Percentiles rank a stretch among this genome's conserved stretches.
Conservation (phyloP, 345 rosid species). For the Sisymbrium irio region DNA sequence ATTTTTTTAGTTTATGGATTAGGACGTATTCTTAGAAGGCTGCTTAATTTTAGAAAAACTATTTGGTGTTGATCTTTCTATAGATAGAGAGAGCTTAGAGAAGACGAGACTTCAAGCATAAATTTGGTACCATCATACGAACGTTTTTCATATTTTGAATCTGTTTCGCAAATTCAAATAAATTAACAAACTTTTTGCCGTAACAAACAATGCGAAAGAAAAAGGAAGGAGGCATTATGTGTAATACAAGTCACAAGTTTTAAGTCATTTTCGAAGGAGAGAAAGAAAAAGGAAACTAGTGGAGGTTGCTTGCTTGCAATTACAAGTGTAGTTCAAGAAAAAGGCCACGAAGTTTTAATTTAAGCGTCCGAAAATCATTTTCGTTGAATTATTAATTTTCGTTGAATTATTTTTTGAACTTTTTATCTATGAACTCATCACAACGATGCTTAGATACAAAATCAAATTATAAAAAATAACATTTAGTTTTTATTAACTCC, state of each 20-base stretch:
- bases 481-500: not conserved
- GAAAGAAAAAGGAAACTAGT: not conserved
- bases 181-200: not conserved
- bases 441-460: not conserved
- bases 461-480: not conserved
- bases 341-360: not conserved
- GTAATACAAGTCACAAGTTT: constrained; percentile 14
- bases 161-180: not conserved
- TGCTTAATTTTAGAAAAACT: not conserved
- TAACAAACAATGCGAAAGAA: not conserved
- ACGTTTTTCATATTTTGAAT: constrained; percentile 7
- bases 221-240: not conserved
- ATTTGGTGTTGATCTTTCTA: not conserved
- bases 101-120: constrained; percentile 19
- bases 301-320: constrained; percentile 30
- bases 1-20: constrained; percentile 15
- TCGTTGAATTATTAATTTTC: not conserved
- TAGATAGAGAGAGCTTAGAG: not conserved
- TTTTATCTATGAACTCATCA: not conserved
- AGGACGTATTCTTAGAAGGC: not conserved
- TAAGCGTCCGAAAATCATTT: no score
- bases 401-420: not conserved
- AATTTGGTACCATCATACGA: constrained; percentile 2
- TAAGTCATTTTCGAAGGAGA: constrained; percentile 20
- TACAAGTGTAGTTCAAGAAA: constrained; percentile 2